These are phyloP conservation scores for Podaxis sp. DNA, from an alignment of 768 basidiomycete genomes.

Conservation along the genomic window DNA sequence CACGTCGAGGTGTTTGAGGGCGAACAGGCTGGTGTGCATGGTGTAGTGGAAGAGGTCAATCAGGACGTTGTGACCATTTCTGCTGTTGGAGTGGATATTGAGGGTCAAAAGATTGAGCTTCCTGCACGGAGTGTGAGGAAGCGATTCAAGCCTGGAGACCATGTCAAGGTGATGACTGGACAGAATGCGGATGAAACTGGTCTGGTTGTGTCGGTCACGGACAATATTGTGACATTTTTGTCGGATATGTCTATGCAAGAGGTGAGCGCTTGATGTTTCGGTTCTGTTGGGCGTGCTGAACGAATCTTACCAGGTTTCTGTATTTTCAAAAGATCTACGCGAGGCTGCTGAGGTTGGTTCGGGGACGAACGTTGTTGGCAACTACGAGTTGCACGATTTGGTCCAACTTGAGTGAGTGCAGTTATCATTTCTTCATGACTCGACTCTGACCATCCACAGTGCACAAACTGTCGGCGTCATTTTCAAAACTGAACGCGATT, in stretches of 20 bases:
- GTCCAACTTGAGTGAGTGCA: conserved; percentile 90
- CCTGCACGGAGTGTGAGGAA: conserved; percentile 90
- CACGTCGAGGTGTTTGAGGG: conserved; percentile 97
- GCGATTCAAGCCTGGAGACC: conserved; percentile 94
- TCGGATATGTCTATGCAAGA: conserved; percentile 98
- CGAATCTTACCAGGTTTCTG: conserved; percentile 67
- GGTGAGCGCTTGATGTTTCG: conserved; percentile 41
- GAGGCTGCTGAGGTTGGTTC: conserved; percentile 98
- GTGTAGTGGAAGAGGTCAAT: conserved; percentile 86
- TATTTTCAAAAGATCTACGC: conserved; percentile 95
- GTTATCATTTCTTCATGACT: not conserved
- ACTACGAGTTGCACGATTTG: conserved; percentile 94
- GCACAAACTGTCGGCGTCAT: conserved; percentile 95
- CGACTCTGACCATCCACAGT: conserved; percentile 39
- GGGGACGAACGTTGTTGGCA: conserved; percentile 83
- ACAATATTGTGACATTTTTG: conserved; percentile 91
- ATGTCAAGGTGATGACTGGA: conserved; percentile 97
- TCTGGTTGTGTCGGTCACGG: conserved; percentile 87
- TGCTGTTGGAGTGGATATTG: conserved; percentile 78
- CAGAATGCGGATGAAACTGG: conserved; percentile 95
- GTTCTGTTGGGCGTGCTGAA: conserved; percentile 7
- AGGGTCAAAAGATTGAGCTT: conserved; percentile 83
- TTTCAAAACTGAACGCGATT: conserved; percentile 94
- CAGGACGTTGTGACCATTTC: conserved; percentile 86
- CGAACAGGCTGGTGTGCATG: conserved; percentile 91